phyloP scores from a whole-genome alignment of 1,139 yeast genomes.

The Ogataea hybrid region DNA sequence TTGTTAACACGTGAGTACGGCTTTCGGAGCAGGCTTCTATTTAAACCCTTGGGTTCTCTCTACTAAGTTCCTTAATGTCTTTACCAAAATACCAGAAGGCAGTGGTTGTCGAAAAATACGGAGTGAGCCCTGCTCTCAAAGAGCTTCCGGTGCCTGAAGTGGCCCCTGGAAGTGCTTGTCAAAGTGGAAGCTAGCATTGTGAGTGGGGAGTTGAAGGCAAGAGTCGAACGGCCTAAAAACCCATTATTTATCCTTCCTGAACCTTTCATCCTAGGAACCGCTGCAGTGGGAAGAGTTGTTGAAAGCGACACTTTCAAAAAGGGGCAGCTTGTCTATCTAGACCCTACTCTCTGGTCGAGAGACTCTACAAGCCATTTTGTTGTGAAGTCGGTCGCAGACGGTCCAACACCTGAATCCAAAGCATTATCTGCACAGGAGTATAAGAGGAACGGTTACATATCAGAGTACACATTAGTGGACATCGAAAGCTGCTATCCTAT shows the following conservation, averaged over 20 bases:
- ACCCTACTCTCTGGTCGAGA: neutral
- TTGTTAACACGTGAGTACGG: too few species aligned
- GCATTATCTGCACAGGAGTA: neutral
- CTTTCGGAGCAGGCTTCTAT: too few species aligned
- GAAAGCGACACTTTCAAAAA: neutral
- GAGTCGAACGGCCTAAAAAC: neutral
- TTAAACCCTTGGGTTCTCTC: too few species aligned
- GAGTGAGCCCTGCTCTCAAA: neutral
- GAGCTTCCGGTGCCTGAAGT: neutral
- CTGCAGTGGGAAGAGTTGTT: constrained; percentile 4
- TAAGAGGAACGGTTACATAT: constrained; percentile 2
- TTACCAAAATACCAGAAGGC: neutral
- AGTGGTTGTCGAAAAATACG: neutral
- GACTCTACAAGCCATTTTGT: neutral
- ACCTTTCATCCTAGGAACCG: constrained; percentile 5
- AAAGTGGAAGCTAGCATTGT: constrained; percentile 1
- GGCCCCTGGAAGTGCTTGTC: constrained; percentile 4
- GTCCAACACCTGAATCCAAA: neutral
- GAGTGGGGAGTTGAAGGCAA: neutral
- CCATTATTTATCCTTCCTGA: constrained; percentile 5
- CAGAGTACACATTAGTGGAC: constrained; percentile 5
- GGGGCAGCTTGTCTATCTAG: constrained; percentile 8
- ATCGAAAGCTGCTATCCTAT: constrained; percentile 1
- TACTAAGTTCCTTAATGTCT: neutral
- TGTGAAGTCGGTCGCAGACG: constrained; percentile 3